Conservation (phyloP, 768 basidiomycete species). For the Tylopilus intermedius region DNA sequence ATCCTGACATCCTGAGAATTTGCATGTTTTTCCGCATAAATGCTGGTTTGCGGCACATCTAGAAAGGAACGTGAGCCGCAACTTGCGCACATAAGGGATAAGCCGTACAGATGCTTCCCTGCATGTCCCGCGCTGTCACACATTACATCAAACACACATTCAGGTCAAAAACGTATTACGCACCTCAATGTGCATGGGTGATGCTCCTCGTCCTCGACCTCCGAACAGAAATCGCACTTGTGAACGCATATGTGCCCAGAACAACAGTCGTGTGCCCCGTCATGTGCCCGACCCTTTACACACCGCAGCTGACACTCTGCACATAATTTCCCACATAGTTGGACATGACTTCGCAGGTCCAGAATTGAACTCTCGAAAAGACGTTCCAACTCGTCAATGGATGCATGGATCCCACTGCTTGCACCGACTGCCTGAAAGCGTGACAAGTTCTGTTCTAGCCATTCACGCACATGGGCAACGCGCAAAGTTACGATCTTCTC, state of each 20-base stretch:
- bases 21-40: conserved; percentile 52
- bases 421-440: conserved; percentile 37
- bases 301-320: conserved; percentile 46
- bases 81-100: fast-evolving
- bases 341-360: conserved; percentile 41
- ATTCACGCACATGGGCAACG: conserved; percentile 44
- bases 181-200: conserved; percentile 45
- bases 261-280: conserved; percentile 43
- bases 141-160: background rate
- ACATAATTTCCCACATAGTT: conserved; percentile 50
- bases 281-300: conserved; percentile 42
- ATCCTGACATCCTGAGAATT: conserved; percentile 42
- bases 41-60: conserved; percentile 52
- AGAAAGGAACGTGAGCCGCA: background rate
- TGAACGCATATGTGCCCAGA: conserved; percentile 45
- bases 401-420: conserved; percentile 28
- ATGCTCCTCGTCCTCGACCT: conserved; percentile 24
- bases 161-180: conserved; percentile 16
- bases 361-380: conserved; percentile 39
- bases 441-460: conserved; percentile 47
- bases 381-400: conserved; percentile 43
- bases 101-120: conserved; percentile 48
- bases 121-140: conserved; percentile 50
- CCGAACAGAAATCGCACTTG: conserved; percentile 38
- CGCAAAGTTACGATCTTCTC: conserved; percentile 38